A percentile compares a stretch with the other conserved stretches of the same genome.
Conservation (phyloP, 2,329 filamentous ascomycete genomes). For the Apiospora hydei region DNA sequence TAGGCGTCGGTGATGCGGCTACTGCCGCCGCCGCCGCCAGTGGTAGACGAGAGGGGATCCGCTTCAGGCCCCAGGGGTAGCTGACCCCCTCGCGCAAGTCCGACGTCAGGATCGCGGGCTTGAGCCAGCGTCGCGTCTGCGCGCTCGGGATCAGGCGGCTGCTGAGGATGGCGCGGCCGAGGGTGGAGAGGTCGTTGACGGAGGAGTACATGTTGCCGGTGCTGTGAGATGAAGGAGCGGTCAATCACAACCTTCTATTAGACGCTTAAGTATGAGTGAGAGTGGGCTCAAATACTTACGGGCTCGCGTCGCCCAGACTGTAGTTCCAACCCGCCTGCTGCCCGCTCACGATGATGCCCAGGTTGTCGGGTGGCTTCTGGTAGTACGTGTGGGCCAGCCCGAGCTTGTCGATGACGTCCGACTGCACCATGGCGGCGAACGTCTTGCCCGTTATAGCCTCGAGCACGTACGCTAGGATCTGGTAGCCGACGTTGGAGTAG, state of each 20-base stretch:
- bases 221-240: slow-evolving; percentile 29
- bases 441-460: slow-evolving; percentile 5
- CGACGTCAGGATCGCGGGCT: slow-evolving; percentile 47
- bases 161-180: slow-evolving; percentile 53
- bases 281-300: slow-evolving; percentile 41
- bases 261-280: not conserved
- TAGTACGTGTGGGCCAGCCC: slow-evolving; percentile 37
- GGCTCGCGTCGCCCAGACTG: slow-evolving; percentile 39
- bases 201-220: slow-evolving; percentile 55
- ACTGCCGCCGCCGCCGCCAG: too few species aligned
- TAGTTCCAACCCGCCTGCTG: slow-evolving; percentile 38
- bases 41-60: slow-evolving; percentile 36
- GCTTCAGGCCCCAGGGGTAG: slow-evolving; percentile 53
- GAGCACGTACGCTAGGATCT: slow-evolving; percentile 33
- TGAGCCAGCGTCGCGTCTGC: slow-evolving; percentile 53
- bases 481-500: slow-evolving; percentile 36
- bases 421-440: slow-evolving; percentile 24
- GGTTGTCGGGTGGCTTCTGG: slow-evolving; percentile 26
- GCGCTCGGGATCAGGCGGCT: slow-evolving; percentile 44
- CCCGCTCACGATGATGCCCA: slow-evolving; percentile 36
- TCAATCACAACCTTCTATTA: not conserved
- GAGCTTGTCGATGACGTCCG: slow-evolving; percentile 34
- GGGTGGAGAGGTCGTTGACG: slow-evolving; percentile 47
- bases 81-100: slow-evolving; percentile 47
- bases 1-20: slow-evolving; percentile 40